Percentiles rank a stretch among this genome's conserved stretches.
Conservation (phyloP, 2,329 filamentous ascomycete species). For the Epichloe glyceriae region DNA sequence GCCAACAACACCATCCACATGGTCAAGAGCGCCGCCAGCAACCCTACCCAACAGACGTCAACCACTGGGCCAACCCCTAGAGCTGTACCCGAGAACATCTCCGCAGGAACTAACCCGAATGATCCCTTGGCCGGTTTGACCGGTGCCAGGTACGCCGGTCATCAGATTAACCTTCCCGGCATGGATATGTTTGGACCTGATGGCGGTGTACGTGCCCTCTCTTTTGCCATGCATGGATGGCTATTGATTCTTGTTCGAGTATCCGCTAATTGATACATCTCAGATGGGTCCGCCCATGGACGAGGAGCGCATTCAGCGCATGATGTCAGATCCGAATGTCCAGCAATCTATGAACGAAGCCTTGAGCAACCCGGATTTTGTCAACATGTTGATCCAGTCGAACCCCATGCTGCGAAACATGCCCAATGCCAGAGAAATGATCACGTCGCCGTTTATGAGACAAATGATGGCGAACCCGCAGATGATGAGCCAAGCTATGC, state of each 20-base stretch:
- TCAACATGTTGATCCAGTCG: slow-evolving; percentile 87
- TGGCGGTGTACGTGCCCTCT: slow-evolving; percentile 59
- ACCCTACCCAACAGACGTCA: slow-evolving; percentile 36
- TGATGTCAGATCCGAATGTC: slow-evolving; percentile 82
- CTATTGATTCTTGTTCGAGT: not conserved
- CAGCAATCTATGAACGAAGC: slow-evolving; percentile 85
- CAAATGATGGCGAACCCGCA: slow-evolving; percentile 88
- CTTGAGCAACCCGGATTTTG: slow-evolving; percentile 84
- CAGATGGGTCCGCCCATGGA: slow-evolving; percentile 83
- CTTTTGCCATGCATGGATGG: not conserved
- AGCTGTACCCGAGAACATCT: slow-evolving; percentile 58
- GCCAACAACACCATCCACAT: slow-evolving; percentile 90
- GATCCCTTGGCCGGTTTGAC: slow-evolving; percentile 85
- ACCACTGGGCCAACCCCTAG: slow-evolving; percentile 29
- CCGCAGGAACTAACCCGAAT: slow-evolving; percentile 62
- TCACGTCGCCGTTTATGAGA: slow-evolving; percentile 79
- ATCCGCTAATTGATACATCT: slow-evolving; percentile 13
- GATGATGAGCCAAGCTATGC: slow-evolving; percentile 66
- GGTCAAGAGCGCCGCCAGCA: slow-evolving; percentile 92
- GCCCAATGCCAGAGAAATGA: slow-evolving; percentile 67
- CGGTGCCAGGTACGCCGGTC: slow-evolving; percentile 84
- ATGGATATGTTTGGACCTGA: slow-evolving; percentile 86
- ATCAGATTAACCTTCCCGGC: slow-evolving; percentile 68
- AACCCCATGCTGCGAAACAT: slow-evolving; percentile 71
- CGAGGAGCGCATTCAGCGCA: slow-evolving; percentile 66